Percentiles rank a stretch among this genome's conserved stretches.
Evolutionary conservation across 2,329 filamentous ascomycete species (phyloP).

Genomic region (Hypoxylon sp.): DNA sequence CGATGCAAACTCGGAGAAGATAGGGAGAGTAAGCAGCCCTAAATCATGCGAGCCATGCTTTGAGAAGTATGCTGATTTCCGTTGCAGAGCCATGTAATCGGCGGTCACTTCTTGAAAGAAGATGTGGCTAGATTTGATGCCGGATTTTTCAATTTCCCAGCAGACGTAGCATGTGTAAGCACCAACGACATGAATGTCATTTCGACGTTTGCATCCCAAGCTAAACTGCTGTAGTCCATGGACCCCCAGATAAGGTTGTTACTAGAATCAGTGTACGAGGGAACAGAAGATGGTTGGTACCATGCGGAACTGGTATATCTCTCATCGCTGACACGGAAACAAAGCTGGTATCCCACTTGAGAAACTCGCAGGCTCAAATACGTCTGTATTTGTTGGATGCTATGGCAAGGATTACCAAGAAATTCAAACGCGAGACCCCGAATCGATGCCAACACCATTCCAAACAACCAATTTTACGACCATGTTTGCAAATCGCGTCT

Average conservation of each 20-base stretch:
- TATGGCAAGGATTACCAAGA: too few species aligned
- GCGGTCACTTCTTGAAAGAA: slow-evolving; percentile 53
- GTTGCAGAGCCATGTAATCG: slow-evolving; percentile 24
- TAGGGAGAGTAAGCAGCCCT: slow-evolving; percentile 34
- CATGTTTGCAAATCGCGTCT: too few species aligned
- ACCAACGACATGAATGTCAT: too few species aligned
- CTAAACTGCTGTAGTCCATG: slow-evolving; percentile 43
- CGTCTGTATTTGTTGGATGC: too few species aligned
- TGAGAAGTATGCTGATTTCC: not conserved
- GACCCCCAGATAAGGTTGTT: slow-evolving; percentile 56
- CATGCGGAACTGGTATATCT: too few species aligned
- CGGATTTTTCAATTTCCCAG: slow-evolving; percentile 53
- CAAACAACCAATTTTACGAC: too few species aligned
- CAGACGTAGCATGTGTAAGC: slow-evolving; percentile 4
- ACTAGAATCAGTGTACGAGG: slow-evolving; percentile 52
- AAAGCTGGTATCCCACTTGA: too few species aligned
- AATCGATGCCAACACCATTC: too few species aligned
- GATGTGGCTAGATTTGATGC: slow-evolving; percentile 56
- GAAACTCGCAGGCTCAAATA: too few species aligned
- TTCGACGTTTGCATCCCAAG: too few species aligned
- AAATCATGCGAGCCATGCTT: not conserved
- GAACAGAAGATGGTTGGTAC: slow-evolving; percentile 20
- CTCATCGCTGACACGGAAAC: too few species aligned
- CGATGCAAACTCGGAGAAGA: slow-evolving; percentile 41
- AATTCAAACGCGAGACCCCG: too few species aligned